Conservation (phyloP, 2,329 filamentous ascomycete species). For the Trichoderma harzianum region DNA sequence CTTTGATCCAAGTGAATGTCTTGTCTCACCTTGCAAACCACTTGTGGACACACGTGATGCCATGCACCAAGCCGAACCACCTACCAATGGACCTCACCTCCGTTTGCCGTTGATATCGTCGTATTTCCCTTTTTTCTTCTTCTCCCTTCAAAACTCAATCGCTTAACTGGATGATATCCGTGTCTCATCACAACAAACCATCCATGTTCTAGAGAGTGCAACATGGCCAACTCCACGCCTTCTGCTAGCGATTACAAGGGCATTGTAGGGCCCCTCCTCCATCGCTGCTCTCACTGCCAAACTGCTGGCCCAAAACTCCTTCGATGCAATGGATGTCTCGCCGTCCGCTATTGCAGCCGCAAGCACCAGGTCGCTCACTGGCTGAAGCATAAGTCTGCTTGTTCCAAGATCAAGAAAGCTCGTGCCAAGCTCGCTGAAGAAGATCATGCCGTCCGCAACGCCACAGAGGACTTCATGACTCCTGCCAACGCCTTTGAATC, state of each 20-base stretch:
- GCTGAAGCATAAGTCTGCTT: constrained; percentile 38
- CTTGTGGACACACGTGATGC: neutral
- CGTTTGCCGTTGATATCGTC: neutral
- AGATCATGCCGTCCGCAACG: constrained; percentile 37
- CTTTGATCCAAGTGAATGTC: neutral
- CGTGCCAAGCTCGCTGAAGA: constrained; percentile 31
- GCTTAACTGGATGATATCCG: neutral
- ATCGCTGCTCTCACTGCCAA: neutral
- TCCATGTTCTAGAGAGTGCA: neutral
- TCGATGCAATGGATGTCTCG: constrained; percentile 42
- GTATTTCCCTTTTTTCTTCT: neutral
- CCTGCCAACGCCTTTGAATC: constrained; percentile 37
- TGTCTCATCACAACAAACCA: neutral
- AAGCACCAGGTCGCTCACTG: constrained; percentile 42
- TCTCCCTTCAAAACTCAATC: neutral
- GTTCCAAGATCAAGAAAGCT: constrained; percentile 35
- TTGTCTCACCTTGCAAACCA: neutral
- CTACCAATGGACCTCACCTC: neutral
- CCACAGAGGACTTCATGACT: constrained; percentile 26
- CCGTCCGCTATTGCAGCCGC: constrained; percentile 43
- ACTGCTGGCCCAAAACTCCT: neutral
- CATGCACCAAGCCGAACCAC: neutral
- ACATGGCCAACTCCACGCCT: neutral
- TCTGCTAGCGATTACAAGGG: neutral
- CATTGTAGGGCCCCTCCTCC: neutral